These are phyloP conservation scores for Didymella pomorum DNA, from an alignment of 2,329 filamentous ascomycete species.

Conservation along the genomic window DNA sequence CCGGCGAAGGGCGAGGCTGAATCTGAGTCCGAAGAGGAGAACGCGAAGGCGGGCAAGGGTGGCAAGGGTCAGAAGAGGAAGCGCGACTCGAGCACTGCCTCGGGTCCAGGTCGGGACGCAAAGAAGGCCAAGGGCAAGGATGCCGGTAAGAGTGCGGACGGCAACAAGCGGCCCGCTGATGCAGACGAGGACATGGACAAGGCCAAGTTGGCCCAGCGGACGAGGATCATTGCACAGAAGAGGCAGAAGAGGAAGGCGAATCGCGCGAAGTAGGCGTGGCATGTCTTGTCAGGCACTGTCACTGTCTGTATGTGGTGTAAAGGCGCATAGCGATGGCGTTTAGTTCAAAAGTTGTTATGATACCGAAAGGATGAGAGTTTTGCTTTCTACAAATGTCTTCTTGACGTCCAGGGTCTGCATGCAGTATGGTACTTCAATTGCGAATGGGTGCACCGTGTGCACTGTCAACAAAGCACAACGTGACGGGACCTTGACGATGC, in stretches of 20 bases:
- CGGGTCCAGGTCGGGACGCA: slow-evolving; percentile 14
- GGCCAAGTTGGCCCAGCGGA: slow-evolving; percentile 66
- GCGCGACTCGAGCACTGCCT: slow-evolving; percentile 36
- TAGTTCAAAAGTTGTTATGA: slow-evolving; percentile 10
- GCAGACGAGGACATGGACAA: slow-evolving; percentile 48
- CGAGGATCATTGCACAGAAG: slow-evolving; percentile 87
- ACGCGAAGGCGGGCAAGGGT: slow-evolving; percentile 25
- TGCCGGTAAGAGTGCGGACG: slow-evolving; percentile 28
- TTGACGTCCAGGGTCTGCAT: background rate
- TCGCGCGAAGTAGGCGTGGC: slow-evolving; percentile 57
- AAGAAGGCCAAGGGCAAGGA: slow-evolving; percentile 24
- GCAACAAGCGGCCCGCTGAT: slow-evolving; percentile 17
- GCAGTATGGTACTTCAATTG: no score
- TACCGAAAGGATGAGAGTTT: slow-evolving; percentile 1
- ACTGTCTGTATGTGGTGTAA: background rate
- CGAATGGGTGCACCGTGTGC: no score
- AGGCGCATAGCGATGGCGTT: slow-evolving; percentile 24
- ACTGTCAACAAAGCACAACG: no score
- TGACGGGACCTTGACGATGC: no score
- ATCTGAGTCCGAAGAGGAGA: slow-evolving; percentile 18
- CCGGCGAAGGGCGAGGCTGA: slow-evolving; percentile 31
- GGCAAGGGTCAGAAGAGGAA: slow-evolving; percentile 50
- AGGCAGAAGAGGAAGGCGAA: slow-evolving; percentile 72
- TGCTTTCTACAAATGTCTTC: background rate
- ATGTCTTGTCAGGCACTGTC: background rate